phyloP scores from a whole-genome alignment of 2,329 filamentous ascomycete genomes.

The Claviceps humidiphila region DNA sequence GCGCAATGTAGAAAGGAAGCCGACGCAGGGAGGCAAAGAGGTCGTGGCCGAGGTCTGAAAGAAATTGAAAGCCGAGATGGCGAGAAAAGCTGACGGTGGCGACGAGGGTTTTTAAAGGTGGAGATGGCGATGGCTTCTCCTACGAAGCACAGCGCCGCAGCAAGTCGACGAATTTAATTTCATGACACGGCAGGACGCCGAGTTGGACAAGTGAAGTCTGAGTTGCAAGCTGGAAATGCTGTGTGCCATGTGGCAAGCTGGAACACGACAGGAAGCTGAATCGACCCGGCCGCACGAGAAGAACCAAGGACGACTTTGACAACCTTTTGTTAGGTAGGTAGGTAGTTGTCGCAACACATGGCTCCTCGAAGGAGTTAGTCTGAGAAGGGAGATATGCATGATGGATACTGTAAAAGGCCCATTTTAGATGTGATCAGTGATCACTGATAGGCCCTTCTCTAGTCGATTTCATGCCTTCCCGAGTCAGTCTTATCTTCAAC shows the following conservation, averaged over 20 bases:
- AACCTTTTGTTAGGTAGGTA: background rate
- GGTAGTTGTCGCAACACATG: background rate
- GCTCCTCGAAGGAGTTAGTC: background rate
- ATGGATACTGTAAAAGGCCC: background rate
- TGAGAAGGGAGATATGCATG: background rate
- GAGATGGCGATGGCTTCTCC: background rate
- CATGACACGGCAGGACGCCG: background rate
- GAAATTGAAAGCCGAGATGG: too few relatives aligned
- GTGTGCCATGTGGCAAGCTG: background rate
- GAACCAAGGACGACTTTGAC: background rate
- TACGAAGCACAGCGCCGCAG: background rate
- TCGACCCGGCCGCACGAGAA: background rate
- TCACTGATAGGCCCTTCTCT: background rate
- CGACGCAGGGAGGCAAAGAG: background rate
- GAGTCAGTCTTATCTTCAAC: slow-evolving; percentile 2
- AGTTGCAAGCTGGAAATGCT: background rate
- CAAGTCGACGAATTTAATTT: background rate
- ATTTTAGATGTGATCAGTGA: background rate
- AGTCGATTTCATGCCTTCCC: background rate
- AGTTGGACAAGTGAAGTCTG: background rate
- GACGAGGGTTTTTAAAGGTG: background rate
- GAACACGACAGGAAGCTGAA: background rate
- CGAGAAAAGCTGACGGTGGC: background rate
- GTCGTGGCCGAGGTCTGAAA: background rate
- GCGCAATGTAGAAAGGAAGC: background rate